Percentiles rank a stretch among this genome's conserved stretches.
Evolutionary conservation across 768 basidiomycete species (phyloP).

Genomic region (Tricholoma saponaceum): DNA sequence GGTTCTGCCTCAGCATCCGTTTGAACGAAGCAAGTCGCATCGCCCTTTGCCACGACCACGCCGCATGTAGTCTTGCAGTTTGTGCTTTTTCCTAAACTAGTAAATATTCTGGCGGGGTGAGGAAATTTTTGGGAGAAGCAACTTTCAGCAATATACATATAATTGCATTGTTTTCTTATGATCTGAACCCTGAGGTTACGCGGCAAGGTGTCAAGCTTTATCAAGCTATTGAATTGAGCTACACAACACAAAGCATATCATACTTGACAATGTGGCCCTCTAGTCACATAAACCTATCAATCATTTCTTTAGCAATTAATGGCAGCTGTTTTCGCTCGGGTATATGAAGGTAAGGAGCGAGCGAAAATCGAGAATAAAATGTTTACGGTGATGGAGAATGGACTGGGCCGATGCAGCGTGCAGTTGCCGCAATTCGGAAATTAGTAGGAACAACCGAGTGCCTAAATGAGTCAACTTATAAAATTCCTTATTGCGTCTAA

Average conservation of each 20-base stretch:
- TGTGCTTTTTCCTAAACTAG: not conserved
- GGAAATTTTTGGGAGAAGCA: no score
- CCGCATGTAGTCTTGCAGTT: conserved; percentile 4
- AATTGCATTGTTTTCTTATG: no score
- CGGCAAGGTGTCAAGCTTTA: no score
- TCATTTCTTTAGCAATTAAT: not conserved
- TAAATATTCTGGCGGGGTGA: no score
- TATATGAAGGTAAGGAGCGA: not conserved
- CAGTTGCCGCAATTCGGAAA: conserved; percentile 79
- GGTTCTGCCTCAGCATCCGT: not conserved
- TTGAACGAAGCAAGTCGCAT: conserved; percentile 2
- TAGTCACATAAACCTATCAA: no score
- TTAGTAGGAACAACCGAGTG: conserved; percentile 73
- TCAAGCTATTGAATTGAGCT: no score
- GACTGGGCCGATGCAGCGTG: conserved; percentile 51
- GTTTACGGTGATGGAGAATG: not conserved
- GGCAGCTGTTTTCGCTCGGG: not conserved
- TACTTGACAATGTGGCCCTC: no score
- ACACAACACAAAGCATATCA: no score
- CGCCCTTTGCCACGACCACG: conserved; percentile 24
- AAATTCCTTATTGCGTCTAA: not conserved
- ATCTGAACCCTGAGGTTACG: no score
- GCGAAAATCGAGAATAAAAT: not conserved
- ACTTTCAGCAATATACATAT: no score
- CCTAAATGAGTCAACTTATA: conserved; percentile 30